Base-by-base conservation (phyloP, 352 stramenopile genomes). In the Phytophthora pistaciae region DNA sequence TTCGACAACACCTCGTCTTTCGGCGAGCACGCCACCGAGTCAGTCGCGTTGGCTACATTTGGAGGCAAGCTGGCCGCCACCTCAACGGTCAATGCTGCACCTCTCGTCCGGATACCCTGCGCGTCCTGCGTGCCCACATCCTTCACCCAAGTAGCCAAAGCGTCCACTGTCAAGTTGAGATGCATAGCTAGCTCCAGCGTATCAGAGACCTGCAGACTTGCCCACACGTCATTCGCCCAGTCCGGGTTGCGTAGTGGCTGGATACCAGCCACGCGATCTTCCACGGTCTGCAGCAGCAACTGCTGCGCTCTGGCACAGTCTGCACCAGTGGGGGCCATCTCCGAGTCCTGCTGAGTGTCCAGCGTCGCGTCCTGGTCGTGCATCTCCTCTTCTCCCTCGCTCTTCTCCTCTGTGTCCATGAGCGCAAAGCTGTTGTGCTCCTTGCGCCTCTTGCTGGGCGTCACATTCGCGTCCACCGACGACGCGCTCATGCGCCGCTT, bases 161-260 rank as follows among this genome's bases (percentile, higher is more conserved):
- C 79, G 48, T 84, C 72, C 20, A 75, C 66, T 27, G 75, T 79
- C 33, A 78, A 7, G 20, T 89, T 83, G 18, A 89, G 29, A 9
- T 74, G 68, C 63, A 77, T 82, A 3, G 63, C 62, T 18, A 87
- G 20, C 59, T 87, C 82, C 27, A 75, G 58, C 16, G 61, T 60
- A 40, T 55, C 60, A 11, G 71, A 64, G 9, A 82, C 79, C 5
- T 80, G 57, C 14, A 90, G 61, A 44, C 27, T 54, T 10, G 70
- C 33, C 72, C 69, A 85, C 14, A 90, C 49, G 13, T 70, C 50
- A 25, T 59, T 53, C 7, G 70, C 56, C 79, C 75, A 86, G 9
- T 79, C 66, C 1, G 68, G 56, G 27, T 83, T 69, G 21, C 57
- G 61, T 36, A 64, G 40, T 1, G 54, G 38, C 36, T 79, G 61